Evolutionary conservation across 495 filamentous ascomycete genomes (phyloP), one percentile per base, ranked within the genome.

Genomic region (Penicillium cinerascens): DNA sequence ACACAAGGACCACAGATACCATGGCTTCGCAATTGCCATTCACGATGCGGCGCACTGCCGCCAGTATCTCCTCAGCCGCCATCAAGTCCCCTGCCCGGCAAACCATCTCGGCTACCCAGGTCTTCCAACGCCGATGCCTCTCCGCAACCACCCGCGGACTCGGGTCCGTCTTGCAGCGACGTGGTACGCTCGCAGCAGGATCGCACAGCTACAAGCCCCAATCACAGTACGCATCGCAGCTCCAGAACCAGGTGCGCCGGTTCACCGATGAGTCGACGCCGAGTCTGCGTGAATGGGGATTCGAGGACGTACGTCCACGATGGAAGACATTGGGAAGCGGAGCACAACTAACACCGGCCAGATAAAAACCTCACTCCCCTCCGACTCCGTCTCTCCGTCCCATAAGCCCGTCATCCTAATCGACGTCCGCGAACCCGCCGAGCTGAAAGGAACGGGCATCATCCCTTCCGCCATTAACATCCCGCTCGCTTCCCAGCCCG

Each of bases 361-460:
- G 74, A 71, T 77, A 25, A 77, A 60, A n/a, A 52, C 74, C 47
- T 20, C 61, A 44, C 67, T 77, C 47, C 66, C 68, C 17, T 22
- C 67, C n/a, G 9, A 40, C 29, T 47, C 59, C 8, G 46, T 54
- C 25, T 58, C 61, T 29, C 63, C 60, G 41, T 58, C 57, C 33
- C 61, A 69, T 43, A 67, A 54, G 9, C 56, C 60, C 39, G 51
- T 67, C 23, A 70, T 75, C 59, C 65, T 79, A 20, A 64, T 79
- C 57, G 91, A 98, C 75, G 82, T 89, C 58, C 92, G 93, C 68
- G 92, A 97, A 72, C 90, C 92, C 40, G 58, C 71, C 56, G 93
- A 98, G 70, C 81, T 91, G 29, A 45, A 53, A 27, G 55, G 69
- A 4, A 83, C 83, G 0, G 91, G 91, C 33, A 78, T 78, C 20